Evolutionary conservation across 108 stramenopile species (phyloP), one percentile per base, ranked within the genome.

Genomic region (Conticribra weissflogii): DNA sequence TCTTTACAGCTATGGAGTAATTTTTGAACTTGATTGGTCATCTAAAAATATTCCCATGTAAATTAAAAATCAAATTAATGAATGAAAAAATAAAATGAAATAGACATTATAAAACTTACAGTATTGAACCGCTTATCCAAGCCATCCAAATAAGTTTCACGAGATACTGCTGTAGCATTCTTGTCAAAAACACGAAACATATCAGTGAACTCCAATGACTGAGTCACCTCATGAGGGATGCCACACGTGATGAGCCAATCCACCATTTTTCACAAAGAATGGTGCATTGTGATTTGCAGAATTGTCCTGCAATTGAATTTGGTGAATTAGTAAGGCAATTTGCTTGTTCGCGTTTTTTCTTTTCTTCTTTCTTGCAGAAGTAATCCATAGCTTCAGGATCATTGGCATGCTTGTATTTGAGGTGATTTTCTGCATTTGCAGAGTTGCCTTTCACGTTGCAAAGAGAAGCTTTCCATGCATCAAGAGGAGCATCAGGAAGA

Each of bases 121-220:
- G 3, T 51, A 4, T 21, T 18, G 18, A 51, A 51, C 18, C 12
- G 4, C 19, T 3, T 19, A 18, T 21, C 16, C 19, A 51, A 3
- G 3, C 19, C 50, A 51, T 17, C 19, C n/a, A n/a, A 4, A 14
- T 51, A 21, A 51, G 18, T 51, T 4, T 51, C 50, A 21, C 16
- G 50, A 21, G 4, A 21, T 3, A 51, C 19, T 14, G 50, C 18
- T 16, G 12, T 51, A 18, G 19, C 16, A 21, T 51, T 51, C 16
- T 51, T 51, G 50, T 51, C 50, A 21, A 18, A 51, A 21, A 51
- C 50, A 3, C 16, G 12, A 18, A 51, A 51, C 50, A 51, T 51
- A 51, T 51, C 50, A 51, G 16, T 21, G 19, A 51, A 51, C 50
- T 51, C 50, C 19, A 4, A 4, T 18, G 50, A 19, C 50, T 51